Evolutionary conservation across 768 basidiomycete species (phyloP).

Genomic region (Fibroporia radiculosa): DNA sequence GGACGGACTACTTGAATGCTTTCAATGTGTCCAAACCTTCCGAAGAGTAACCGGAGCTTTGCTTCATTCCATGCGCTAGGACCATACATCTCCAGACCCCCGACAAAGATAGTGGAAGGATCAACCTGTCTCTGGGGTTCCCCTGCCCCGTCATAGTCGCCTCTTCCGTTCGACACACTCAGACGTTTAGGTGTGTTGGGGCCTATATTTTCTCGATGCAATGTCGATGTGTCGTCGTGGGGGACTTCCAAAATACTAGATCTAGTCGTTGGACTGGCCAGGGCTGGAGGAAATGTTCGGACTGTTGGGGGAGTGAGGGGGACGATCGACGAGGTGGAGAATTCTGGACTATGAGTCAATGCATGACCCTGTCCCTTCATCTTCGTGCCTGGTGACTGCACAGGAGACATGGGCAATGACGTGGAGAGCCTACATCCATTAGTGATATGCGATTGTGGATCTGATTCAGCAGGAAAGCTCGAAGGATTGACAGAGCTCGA

Average conservation of each 20-base stretch:
- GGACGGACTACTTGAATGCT: slow-evolving; percentile 60
- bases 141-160: not conserved
- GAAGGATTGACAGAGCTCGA: slow-evolving; percentile 15
- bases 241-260: too few relatives aligned
- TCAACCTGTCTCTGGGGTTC: slow-evolving; percentile 42
- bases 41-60: slow-evolving; percentile 51
- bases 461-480: slow-evolving; percentile 3
- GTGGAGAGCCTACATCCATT: not conserved
- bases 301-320: slow-evolving; percentile 2
- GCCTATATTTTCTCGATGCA: too few relatives aligned
- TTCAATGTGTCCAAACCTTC: slow-evolving; percentile 56
- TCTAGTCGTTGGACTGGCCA: not conserved
- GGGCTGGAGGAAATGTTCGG: not conserved
- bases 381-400: not conserved
- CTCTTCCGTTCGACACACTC: too few relatives aligned
- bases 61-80: slow-evolving; percentile 63
- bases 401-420: not conserved
- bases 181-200: too few relatives aligned
- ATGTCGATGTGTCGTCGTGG: too few relatives aligned
- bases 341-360: slow-evolving; percentile 9
- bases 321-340: slow-evolving; percentile 8
- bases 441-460: not conserved
- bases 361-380: not conserved
- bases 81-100: slow-evolving; percentile 61
- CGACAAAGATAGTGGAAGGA: slow-evolving; percentile 68